Base-by-base conservation (phyloP, 2,329 filamentous ascomycete species). In the Zymoseptoria pseudotritici region DNA sequence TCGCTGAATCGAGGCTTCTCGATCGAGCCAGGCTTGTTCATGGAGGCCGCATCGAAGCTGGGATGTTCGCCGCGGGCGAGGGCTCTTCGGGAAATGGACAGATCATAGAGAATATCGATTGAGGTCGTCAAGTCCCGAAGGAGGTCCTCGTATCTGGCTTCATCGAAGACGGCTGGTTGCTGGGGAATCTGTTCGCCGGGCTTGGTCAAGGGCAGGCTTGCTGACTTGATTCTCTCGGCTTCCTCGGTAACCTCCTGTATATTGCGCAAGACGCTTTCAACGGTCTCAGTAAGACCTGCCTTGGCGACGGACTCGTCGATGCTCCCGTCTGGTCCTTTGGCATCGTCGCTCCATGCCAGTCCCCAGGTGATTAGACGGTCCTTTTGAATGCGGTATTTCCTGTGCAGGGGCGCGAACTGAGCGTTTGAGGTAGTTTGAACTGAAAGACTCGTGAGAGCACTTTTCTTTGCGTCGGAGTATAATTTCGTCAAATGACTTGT, bases 401-500 rank as follows among this genome's bases (percentile, higher is more conserved):
- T 86, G 71, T 91, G 87, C 31, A 92, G 77, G 17, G 83, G 81
- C 69, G 86, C 85, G 70, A 89, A 83, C 65, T 90, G 87, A 22
- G 88, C 87, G 53, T 71, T 73, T n/a, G 71, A 86, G 78, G 68
- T 82, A 77, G 75, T 68, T 70, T 84, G 68, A 71, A 84, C 73
- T 80, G 86, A 64, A 80, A 81, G 57, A 83, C 82, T 71, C 83
- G 83, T 72, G 83, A 86, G 62, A 2, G 72, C 70, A 24, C 86
- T 89, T 67, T 85, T 88, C 72, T 92, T 92, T 60, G 88, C 90
- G 76, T 92, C 89, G 66, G 88, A 88, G 73, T 92, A 92, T 59
- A 92, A 83, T 68, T 88, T 81, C 65, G 86, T 89, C 19, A 90
- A 79, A 53, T 68, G 66, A 51, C 64, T 69, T 11, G 64, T 65